phyloP scores from a whole-genome alignment of 176 grass and related monocot species.

The Oryza coarctata region DNA sequence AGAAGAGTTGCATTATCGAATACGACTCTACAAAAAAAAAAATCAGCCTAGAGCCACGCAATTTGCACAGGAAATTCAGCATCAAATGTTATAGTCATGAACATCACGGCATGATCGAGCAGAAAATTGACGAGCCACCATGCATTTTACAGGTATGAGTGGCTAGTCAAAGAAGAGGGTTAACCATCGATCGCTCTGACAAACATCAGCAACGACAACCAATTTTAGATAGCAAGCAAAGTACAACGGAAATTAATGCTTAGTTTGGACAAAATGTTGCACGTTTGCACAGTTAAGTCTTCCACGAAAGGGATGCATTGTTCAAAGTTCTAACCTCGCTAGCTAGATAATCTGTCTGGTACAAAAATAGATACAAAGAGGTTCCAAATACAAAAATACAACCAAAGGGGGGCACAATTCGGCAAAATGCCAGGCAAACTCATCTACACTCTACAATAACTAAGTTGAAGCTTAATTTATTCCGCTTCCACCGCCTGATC shows the following conservation, averaged over 20 bases:
- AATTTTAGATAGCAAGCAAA: not conserved
- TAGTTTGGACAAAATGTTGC: not conserved
- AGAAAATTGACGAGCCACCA: too few species aligned
- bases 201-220: not conserved
- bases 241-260: not conserved
- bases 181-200: too few species aligned
- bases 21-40: too few species aligned
- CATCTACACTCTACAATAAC: constrained; percentile 14
- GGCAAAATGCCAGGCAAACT: not conserved
- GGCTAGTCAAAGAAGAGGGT: too few species aligned
- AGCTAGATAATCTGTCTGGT: not conserved
- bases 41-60: too few species aligned
- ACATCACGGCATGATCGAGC: too few species aligned
- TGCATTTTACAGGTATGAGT: too few species aligned
- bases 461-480: not conserved
- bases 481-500: not conserved
- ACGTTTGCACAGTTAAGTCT: not conserved
- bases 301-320: not conserved
- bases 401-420: not conserved
- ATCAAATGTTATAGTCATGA: too few species aligned
- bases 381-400: not conserved
- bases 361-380: not conserved
- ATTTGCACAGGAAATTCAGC: too few species aligned
- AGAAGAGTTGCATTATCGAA: too few species aligned
- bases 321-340: not conserved